Evolutionary conservation across 495 filamentous ascomycete species (phyloP).

Genomic region (Astrothelium macrocarpum): DNA sequence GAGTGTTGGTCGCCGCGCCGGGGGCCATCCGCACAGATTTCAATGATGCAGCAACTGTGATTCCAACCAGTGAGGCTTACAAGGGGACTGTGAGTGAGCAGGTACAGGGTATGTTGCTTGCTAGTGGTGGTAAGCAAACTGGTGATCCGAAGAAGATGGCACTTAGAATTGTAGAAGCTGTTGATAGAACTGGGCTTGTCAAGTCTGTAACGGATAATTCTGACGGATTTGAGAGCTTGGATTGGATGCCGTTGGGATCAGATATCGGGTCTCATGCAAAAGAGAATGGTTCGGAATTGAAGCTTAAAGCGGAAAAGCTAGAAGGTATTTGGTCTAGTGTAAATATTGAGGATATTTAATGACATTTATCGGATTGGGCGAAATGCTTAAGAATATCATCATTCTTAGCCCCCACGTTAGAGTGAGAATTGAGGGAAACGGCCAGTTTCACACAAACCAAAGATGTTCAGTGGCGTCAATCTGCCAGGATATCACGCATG

Average conservation of each 20-base stretch:
- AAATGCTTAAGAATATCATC: no score
- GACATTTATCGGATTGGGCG: no score
- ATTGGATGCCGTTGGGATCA: not conserved
- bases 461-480: no score
- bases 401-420: no score
- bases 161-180: slow-evolving; percentile 14
- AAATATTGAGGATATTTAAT: not conserved
- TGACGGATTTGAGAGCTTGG: not conserved
- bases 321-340: not conserved
- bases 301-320: not conserved
- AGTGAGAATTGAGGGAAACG: no score
- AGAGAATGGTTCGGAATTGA: not conserved
- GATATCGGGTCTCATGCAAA: not conserved
- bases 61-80: not conserved
- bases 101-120: slow-evolving; percentile 6
- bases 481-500: no score
- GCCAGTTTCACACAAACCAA: no score
- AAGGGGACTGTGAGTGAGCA: slow-evolving; percentile 1
- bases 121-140: slow-evolving; percentile 13
- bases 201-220: not conserved
- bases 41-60: not conserved
- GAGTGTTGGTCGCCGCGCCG: slow-evolving; percentile 33
- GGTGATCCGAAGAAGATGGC: slow-evolving; percentile 20
- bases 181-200: not conserved
- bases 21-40: slow-evolving; percentile 32